Evolutionary conservation across 2,329 filamentous ascomycete species (phyloP), one percentile per base, ranked within the genome.

Genomic region (Myrmaecium sp.): DNA sequence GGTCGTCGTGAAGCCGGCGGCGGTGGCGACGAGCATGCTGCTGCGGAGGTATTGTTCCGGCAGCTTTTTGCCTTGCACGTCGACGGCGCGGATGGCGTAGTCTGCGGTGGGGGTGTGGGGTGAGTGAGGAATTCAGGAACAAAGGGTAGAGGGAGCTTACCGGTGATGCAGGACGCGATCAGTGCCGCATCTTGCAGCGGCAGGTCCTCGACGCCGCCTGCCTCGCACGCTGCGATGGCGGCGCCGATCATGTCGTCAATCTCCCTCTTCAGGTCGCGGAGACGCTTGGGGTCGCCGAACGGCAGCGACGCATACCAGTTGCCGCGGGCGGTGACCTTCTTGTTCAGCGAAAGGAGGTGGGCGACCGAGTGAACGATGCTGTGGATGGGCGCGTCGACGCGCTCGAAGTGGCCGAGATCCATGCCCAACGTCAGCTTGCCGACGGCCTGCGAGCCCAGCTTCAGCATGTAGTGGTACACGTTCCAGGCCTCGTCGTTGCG

Each of bases 1-100:
- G 1, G 64, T 73, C 0, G 68, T 73, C 2, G 63, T 69, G 48
- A 73, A 73, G 12, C 69, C 69, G 2, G 68, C 68, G 4, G 54
- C 67, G 0, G 59, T 64, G 5, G 58, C 57, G 3, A 70, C 63
- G 2, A 69, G 47, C 0, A 69, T 46, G 1, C 48, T 44, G 17
- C 47, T 33, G 16, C 61, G 43, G n/a, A 57, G 36, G 27, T 43
- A 47, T 3, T 52, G 43, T 18, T 51, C 43, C 0, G 66, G 62
- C 1, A 72, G 44, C 32, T 66, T 63, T 27, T 66, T 54, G 18
- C 67, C 67, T 23, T 64, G 60, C 35, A 42, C 56, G 32, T 71
- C 66, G 5, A 51, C 57, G 2, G 65, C 66, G 8, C 65, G 61
- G 3, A 60, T 43, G 5, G 59, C 47, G 29, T 69, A 72, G 36